Evolutionary conservation across 306 rosid genomes (phyloP).

Genomic region (Prunus fruticosa): DNA sequence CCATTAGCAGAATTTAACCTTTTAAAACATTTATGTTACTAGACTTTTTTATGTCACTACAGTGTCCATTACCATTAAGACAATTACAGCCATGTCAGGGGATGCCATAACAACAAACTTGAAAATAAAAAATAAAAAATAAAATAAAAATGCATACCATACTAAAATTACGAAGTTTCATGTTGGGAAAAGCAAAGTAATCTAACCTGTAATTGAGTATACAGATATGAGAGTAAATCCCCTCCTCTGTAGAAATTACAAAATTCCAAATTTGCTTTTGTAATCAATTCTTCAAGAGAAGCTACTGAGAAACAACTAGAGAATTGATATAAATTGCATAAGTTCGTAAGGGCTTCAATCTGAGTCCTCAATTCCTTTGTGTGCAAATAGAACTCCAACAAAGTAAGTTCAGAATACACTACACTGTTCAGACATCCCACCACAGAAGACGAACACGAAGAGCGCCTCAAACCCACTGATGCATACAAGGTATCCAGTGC

Average conservation of each 20-base stretch:
- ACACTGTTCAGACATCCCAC: constrained; percentile 71
- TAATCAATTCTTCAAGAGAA: constrained; percentile 46
- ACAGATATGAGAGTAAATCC: constrained; percentile 68
- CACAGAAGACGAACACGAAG: constrained; percentile 29
- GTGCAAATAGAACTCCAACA: constrained; percentile 81
- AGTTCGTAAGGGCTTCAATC: constrained; percentile 68
- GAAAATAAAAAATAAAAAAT: too few relatives aligned
- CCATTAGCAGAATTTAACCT: neutral
- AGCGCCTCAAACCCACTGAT: constrained; percentile 56
- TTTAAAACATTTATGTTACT: neutral
- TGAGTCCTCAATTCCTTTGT: constrained; percentile 61
- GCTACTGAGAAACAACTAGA: constrained; percentile 42
- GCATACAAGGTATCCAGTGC: constrained; percentile 65
- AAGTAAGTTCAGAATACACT: constrained; percentile 67
- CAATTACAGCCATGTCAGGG: neutral
- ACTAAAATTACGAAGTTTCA: neutral
- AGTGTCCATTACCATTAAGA: neutral
- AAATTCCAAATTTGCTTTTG: constrained; percentile 48
- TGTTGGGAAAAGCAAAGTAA: constrained; percentile 19
- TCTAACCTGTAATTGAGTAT: constrained; percentile 74
- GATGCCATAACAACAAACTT: too few relatives aligned
- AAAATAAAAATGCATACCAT: too few relatives aligned
- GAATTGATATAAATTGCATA: constrained; percentile 57
- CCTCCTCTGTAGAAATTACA: constrained; percentile 69
- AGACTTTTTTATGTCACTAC: neutral